A percentile compares a stretch with the other conserved stretches of the same genome.
phyloP scores from a whole-genome alignment of 2,329 filamentous ascomycete species.

The Cercospora sp. region DNA sequence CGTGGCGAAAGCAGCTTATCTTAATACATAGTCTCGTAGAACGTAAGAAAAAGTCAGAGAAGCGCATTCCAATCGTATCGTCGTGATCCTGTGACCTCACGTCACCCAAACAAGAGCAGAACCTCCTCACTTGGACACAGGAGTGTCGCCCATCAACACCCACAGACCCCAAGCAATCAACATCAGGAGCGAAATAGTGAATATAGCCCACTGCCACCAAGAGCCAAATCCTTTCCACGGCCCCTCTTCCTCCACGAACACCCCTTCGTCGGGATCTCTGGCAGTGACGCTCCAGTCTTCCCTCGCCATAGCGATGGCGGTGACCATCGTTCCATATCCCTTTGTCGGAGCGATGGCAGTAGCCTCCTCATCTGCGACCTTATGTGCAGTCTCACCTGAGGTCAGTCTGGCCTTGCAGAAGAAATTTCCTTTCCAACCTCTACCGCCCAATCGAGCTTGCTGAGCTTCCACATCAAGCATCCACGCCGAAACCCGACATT shows the following conservation, averaged over 20 bases:
- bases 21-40: neutral
- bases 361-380: neutral
- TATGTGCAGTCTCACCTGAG: neutral
- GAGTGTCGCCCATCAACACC: neutral
- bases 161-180: slow-evolving; percentile 2
- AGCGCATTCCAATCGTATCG: neutral
- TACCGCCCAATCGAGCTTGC: neutral
- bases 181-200: neutral
- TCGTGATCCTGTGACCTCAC: neutral
- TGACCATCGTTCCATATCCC: neutral
- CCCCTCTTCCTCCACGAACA: neutral
- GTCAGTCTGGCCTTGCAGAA: neutral
- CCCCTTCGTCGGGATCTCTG: neutral
- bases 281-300: neutral
- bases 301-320: neutral
- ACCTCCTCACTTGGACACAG: neutral
- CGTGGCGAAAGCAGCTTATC: neutral
- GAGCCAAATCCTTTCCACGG: neutral
- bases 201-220: slow-evolving; percentile 7
- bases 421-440: neutral
- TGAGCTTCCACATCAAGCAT: slow-evolving; percentile 7
- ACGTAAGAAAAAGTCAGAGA: neutral
- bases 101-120: neutral
- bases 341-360: neutral
- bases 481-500: neutral